Conservation (phyloP, 805 yeast species). For the Saturnispora zaruensis region DNA sequence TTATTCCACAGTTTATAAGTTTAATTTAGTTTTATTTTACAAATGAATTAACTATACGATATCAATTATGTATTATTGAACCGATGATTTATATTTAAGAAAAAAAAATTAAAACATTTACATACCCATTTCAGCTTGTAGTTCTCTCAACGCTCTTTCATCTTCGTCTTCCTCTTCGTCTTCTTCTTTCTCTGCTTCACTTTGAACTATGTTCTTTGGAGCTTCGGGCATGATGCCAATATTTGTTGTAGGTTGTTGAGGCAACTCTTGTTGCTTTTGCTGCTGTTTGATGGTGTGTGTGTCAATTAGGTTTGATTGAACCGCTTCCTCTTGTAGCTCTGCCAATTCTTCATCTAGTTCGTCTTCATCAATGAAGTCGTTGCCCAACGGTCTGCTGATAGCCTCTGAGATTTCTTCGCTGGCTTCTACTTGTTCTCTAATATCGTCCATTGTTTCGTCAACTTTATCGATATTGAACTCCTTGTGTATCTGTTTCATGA, state of each 20-base stretch:
- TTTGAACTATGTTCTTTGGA: slow-evolving; percentile 33
- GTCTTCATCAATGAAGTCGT: slow-evolving; percentile 76
- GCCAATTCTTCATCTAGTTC: slow-evolving; percentile 89
- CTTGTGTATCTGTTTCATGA: slow-evolving; percentile 93
- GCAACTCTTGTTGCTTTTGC: not conserved
- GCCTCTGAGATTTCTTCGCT: slow-evolving; percentile 96
- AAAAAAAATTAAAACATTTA: slow-evolving; percentile 21
- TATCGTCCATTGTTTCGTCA: slow-evolving; percentile 96
- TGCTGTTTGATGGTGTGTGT: slow-evolving; percentile 9
- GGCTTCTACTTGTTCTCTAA: slow-evolving; percentile 91
- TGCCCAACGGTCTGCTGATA: slow-evolving; percentile 85
- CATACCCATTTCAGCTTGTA: slow-evolving; percentile 84
- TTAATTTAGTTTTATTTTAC: not conserved
- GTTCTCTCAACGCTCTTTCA: slow-evolving; percentile 68
- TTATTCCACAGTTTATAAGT: slow-evolving; percentile 2
- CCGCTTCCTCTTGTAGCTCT: slow-evolving; percentile 76
- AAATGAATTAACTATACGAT: not conserved
- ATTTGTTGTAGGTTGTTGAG: slow-evolving; percentile 3
- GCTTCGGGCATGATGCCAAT: slow-evolving; percentile 37
- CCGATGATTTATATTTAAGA: not conserved
- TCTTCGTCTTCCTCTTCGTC: slow-evolving; percentile 68
- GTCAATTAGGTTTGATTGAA: slow-evolving; percentile 30
- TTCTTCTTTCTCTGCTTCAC: slow-evolving; percentile 39
- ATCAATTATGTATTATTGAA: not conserved
- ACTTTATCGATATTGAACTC: slow-evolving; percentile 94